Evolutionary conservation across 768 basidiomycete species (phyloP), one percentile per base, ranked within the genome.

Genomic region (Pulveroboletus ravenelii): DNA sequence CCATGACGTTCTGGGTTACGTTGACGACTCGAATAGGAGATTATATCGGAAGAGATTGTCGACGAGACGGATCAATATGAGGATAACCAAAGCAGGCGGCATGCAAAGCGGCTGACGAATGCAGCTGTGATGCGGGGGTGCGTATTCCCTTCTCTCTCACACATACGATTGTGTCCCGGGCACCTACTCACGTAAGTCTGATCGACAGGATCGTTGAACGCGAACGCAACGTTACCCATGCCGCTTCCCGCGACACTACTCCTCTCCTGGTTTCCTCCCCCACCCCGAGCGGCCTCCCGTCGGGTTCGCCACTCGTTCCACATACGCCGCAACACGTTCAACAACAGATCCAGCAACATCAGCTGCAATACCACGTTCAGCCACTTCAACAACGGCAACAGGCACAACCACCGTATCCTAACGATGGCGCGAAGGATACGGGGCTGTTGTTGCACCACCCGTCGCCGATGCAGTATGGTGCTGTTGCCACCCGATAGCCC

Each of bases 11-110:
- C 1, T 17, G 18, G 37, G 18, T 38, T 18, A 6, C 10, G 12
- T 25, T 45, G 47, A 5, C 48, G 32, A 48, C 36, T 47, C 52
- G 66, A 63, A 55, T 69, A 90, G 78, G 93, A 95, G 77, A 96
- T 98, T 54, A 90, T 97, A 17, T 85, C 88, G 0, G 93, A 96
- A 70, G 94, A 96, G 65, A 95, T 96, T 47, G 87, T 95, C 29
- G 93, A 95, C 61, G 93, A 96, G 69, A 95, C 93, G 3, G 93
- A 96, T 69, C 78, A 84, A 25, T 94, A 87, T 58, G 84, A 89
- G 56, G 89, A 92, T 58, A 96, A 95, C 62, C 83, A 83, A 42
- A 84, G 82, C 45, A 93, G 93, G 63, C 78, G 77, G 51, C 72
- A 75, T 8, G 93, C 89, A 0, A 83, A 78, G 55, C 76, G 93